A percentile compares a stretch with the other conserved stretches of the same genome.
Evolutionary conservation across 257 asterid genomes (phyloP).

Genomic region (Ophiorrhiza pumila): DNA sequence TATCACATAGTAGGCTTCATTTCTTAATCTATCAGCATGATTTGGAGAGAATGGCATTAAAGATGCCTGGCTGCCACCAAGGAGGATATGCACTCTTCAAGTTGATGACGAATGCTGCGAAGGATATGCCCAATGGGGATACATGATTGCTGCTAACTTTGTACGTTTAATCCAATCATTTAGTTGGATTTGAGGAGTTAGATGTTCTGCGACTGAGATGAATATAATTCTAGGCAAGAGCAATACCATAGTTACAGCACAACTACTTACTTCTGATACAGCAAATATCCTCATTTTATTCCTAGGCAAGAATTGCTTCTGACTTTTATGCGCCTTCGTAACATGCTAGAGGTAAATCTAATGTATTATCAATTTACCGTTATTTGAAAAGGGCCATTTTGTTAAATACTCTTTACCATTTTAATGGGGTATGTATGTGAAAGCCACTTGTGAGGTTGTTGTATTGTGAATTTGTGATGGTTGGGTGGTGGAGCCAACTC

Average conservation of each 20-base stretch:
- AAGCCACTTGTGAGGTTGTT: not conserved
- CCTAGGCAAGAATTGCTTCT: not conserved
- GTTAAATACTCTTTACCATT: not conserved
- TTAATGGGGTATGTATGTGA: not conserved
- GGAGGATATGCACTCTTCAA: conserved; percentile 86
- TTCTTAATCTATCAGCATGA: conserved; percentile 43
- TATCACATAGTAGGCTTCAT: not conserved
- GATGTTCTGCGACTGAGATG: not conserved
- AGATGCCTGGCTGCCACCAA: conserved; percentile 96
- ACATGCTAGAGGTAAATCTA: not conserved
- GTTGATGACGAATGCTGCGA: conserved; percentile 51
- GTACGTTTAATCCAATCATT: too few relatives aligned
- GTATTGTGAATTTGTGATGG: not conserved
- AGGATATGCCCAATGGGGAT: not conserved
- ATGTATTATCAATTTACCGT: too few relatives aligned
- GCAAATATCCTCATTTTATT: not conserved
- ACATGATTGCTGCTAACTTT: not conserved
- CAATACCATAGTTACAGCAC: not conserved
- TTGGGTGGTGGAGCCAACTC: not conserved
- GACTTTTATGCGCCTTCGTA: not conserved
- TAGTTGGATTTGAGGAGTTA: too few relatives aligned
- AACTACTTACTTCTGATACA: not conserved
- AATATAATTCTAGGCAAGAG: not conserved
- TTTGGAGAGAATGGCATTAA: conserved; percentile 39
- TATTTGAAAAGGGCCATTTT: not conserved